These are phyloP conservation scores for Lecanicillium sp. DNA, from an alignment of 2,329 filamentous ascomycete genomes.

Conservation along the genomic window DNA sequence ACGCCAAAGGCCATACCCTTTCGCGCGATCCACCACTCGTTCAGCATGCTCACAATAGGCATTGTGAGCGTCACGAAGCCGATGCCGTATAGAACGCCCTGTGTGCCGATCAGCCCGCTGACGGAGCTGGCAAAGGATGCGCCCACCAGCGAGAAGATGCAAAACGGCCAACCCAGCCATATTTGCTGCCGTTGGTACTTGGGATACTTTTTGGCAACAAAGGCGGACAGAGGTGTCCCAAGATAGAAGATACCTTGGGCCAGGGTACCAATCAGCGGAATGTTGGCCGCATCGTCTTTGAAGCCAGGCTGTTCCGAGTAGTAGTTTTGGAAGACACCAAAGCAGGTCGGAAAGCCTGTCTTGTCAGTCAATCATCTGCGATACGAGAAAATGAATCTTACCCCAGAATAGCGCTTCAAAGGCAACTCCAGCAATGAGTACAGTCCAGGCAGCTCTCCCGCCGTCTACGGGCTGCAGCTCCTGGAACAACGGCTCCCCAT, in stretches of 20 bases:
- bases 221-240: conserved; percentile 21
- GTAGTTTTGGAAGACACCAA: conserved; percentile 24
- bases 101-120: conserved; percentile 30
- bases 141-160: conserved; percentile 28
- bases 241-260: conserved; percentile 21
- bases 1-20: conserved; percentile 33
- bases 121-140: conserved; percentile 29
- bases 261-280: conserved; percentile 22
- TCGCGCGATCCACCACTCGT: conserved; percentile 32
- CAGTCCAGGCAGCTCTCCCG: conserved; percentile 19
- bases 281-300: conserved; percentile 16
- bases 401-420: conserved; percentile 22
- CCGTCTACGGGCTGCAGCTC: conserved; percentile 22
- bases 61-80: conserved; percentile 34
- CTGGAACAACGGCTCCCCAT: too few species aligned
- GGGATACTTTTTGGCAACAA: conserved; percentile 19
- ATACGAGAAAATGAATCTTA: neutral
- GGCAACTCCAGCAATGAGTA: conserved; percentile 18
- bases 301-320: conserved; percentile 22
- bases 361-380: neutral
- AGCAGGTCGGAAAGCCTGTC: conserved; percentile 21
- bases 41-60: conserved; percentile 33
- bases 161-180: conserved; percentile 24
- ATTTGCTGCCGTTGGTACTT: conserved; percentile 14
- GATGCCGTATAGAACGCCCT: conserved; percentile 33